Evolutionary conservation across 768 basidiomycete genomes (phyloP), one percentile per base, ranked within the genome.

Genomic region (Pleurotus djamor): DNA sequence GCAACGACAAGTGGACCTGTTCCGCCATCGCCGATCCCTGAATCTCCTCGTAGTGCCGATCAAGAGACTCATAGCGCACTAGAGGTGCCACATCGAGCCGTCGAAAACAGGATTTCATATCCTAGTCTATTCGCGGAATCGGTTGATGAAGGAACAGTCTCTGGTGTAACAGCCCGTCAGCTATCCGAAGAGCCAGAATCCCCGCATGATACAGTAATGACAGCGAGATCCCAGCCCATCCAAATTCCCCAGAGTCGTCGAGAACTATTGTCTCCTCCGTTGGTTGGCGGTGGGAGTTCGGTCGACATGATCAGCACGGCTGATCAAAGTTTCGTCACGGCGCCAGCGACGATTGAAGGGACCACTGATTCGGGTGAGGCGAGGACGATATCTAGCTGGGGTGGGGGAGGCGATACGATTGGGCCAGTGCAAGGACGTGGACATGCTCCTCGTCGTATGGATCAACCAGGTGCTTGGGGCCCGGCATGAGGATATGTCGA

Each of bases 271-370:
- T 58, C 48, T 57, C 58, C 10, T 59, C 36, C 13, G 50, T 3
- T 48, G 34, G 60, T 38, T 49, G 60, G 65, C 48, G 60, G 55
- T 66, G 69, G 36, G 61, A 47, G 61, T 66, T 65, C 59, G 75
- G 68, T 61, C 82, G 82, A 64, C 82, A 74, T 41, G 67, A 79
- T 91, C 66, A 89, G 88, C 69, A 87, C 87, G 0, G 88, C 89
- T 10, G 79, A 83, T 2, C 79, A 79, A 60, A 90, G 88, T 58
- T 88, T 89, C 63, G 79, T 90, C 17, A 89, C 89, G 4, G 81
- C 83, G 14, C 79, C 89, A 44, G 79, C 81, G 49, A 88, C 86
- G 5, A 68, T 87, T 9, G 78, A 79, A 13, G 82, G 83, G 21
- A 78, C 80, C 66, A 86, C 86, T 14, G 85, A 83, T 47, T 77